Percentiles rank a stretch among this genome's conserved stretches.
Evolutionary conservation across 768 basidiomycete species (phyloP).

Genomic region (Pulveroboletus sp.): DNA sequence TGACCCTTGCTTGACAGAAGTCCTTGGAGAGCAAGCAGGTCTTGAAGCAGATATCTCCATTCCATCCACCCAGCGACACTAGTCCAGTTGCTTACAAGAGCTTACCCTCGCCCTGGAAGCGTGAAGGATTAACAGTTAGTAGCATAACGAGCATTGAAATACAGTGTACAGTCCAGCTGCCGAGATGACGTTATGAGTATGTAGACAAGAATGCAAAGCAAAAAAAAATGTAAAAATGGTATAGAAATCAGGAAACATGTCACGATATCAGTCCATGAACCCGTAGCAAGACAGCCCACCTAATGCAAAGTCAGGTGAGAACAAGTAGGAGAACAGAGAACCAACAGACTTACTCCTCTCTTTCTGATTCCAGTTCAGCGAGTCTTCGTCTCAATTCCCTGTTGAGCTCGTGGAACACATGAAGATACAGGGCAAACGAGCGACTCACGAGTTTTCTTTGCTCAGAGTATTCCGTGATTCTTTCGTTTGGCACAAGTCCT

Average conservation of each 20-base stretch:
- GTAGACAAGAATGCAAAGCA: conserved; percentile 19
- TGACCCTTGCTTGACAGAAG: conserved; percentile 3
- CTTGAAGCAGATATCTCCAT: conserved; percentile 1
- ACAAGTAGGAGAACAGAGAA: not conserved
- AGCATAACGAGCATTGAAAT: conserved; percentile 7
- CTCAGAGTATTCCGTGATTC: conserved; percentile 66
- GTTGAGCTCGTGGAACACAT: conserved; percentile 6
- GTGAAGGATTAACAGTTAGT: conserved; percentile 15
- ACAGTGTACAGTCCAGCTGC: conserved; percentile 19
- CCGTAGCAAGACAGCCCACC: conserved; percentile 63
- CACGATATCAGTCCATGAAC: conserved; percentile 41
- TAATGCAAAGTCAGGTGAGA: conserved; percentile 27
- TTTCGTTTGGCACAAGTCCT: conserved; percentile 71
- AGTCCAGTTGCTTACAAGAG: conserved; percentile 11
- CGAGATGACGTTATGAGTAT: conserved; percentile 15
- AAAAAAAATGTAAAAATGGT: conserved; percentile 17
- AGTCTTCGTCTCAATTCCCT: conserved; percentile 69
- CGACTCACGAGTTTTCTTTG: conserved; percentile 75
- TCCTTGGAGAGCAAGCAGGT: not conserved
- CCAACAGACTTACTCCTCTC: conserved; percentile 62
- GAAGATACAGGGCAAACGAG: not conserved
- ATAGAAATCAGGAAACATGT: conserved; percentile 20
- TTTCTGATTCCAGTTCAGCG: conserved; percentile 66
- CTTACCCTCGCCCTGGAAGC: conserved; percentile 21
- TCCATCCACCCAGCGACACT: not conserved